Evolutionary conservation across 2,329 filamentous ascomycete genomes (phyloP).

Genomic region (Cytospora piceae): DNA sequence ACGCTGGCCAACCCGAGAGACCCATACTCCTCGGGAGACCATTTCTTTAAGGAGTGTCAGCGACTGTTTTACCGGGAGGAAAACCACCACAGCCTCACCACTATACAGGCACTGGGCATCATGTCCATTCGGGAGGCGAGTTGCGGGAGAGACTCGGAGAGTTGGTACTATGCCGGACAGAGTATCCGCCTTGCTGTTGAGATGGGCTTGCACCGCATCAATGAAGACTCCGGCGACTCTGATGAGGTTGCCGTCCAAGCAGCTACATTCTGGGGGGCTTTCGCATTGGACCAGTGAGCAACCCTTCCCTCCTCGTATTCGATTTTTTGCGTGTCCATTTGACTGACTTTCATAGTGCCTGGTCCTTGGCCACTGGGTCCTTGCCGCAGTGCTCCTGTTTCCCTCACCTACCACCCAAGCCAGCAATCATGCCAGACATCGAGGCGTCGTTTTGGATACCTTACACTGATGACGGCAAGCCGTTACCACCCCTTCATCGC

Average conservation of each 20-base stretch:
- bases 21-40: slow-evolving; percentile 68
- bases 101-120: slow-evolving; percentile 74
- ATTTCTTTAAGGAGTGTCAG: slow-evolving; percentile 73
- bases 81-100: slow-evolving; percentile 67
- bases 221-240: slow-evolving; percentile 47
- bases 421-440: slow-evolving; percentile 61
- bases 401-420: slow-evolving; percentile 61
- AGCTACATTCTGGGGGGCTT: slow-evolving; percentile 66
- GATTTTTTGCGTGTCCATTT: not conserved
- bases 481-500: slow-evolving; percentile 1
- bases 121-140: slow-evolving; percentile 78
- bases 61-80: slow-evolving; percentile 61
- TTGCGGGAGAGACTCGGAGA: slow-evolving; percentile 71
- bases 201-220: slow-evolving; percentile 66
- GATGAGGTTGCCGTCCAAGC: slow-evolving; percentile 62
- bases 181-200: slow-evolving; percentile 74
- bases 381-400: slow-evolving; percentile 63
- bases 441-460: slow-evolving; percentile 64
- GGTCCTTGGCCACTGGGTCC: slow-evolving; percentile 67
- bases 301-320: not conserved
- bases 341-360: slow-evolving; percentile 50
- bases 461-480: slow-evolving; percentile 60
- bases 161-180: slow-evolving; percentile 73
- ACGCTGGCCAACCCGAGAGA: slow-evolving; percentile 66
- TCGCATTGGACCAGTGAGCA: slow-evolving; percentile 65